Evolutionary conservation across 352 stramenopile genomes (phyloP), one percentile per base, ranked within the genome.

Genomic region (Globisporangium solare): DNA sequence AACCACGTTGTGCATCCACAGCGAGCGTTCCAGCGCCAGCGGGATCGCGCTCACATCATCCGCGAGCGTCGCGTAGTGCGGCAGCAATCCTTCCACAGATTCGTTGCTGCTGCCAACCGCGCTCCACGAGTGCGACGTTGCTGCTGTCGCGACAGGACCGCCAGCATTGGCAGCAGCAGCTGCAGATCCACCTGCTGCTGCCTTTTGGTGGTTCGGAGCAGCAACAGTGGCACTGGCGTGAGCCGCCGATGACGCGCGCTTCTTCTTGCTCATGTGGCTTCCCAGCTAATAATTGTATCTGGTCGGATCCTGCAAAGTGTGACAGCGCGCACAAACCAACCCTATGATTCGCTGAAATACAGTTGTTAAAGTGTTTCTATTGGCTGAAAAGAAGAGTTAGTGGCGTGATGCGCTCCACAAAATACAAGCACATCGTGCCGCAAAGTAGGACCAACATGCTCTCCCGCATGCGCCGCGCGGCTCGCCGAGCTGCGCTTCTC

Each of bases 241-340:
- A 6, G 65, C 42, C 46, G 64, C 31, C 54, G 61, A 42, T 32
- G 45, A 7, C 22, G 35, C 32, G 47, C 62, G 57, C 53, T 68
- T 68, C 67, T 79, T 82, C 58, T 75, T 82, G 42, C 69, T 57
- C 72, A 82, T 80, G 22, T 35, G 27, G 27, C 7, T 35, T 35
- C 24, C 24, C 24, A 27, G 5, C 5, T 27, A 27, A 27, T 27
- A 27, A 27, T 27, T 27, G 24, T 27, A 27, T 27, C 24, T 27
- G 24, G n/a, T 35, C 27, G 27, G 27, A 35, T 35, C 27, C 7
- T 35, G 27, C 27, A 7, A 35, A 35, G 27, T 35, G 27, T 35
- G 27, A 35, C 27, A 35, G 27, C 27, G 27, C 27, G 27, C 27
- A 35, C 27, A 35, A 8, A 5, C 6, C 10, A 3, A 35, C 12